phyloP scores from a whole-genome alignment of 2,329 filamentous ascomycete genomes.

The Cylindrodendrum hubeiense region DNA sequence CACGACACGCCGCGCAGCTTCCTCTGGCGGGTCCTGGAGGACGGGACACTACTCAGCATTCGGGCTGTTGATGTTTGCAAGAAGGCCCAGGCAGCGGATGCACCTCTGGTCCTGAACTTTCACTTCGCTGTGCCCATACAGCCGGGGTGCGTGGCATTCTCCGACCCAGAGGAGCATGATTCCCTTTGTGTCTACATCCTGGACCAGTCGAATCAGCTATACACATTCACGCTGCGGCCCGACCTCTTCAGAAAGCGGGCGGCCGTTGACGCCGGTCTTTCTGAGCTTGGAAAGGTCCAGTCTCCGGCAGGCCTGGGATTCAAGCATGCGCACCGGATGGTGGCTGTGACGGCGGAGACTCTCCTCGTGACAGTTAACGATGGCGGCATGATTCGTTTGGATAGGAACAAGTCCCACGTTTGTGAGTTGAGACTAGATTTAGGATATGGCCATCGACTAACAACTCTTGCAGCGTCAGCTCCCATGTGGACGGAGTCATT shows the following conservation, averaged over 20 bases:
- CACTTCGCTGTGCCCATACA: slow-evolving; percentile 81
- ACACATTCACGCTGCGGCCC: slow-evolving; percentile 84
- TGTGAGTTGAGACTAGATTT: slow-evolving; percentile 51
- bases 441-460: slow-evolving; percentile 14
- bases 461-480: slow-evolving; percentile 38
- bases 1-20: slow-evolving; percentile 85
- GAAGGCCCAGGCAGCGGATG: slow-evolving; percentile 73
- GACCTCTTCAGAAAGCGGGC: slow-evolving; percentile 82
- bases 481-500: slow-evolving; percentile 76
- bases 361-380: slow-evolving; percentile 86
- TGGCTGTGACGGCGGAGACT: slow-evolving; percentile 79
- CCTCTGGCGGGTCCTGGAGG: slow-evolving; percentile 89
- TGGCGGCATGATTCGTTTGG: slow-evolving; percentile 79
- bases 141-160: slow-evolving; percentile 83
- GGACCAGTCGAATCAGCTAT: slow-evolving; percentile 82
- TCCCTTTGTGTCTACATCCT: slow-evolving; percentile 83
- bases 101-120: slow-evolving; percentile 81
- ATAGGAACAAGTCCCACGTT: slow-evolving; percentile 65
- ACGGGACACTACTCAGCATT: slow-evolving; percentile 83
- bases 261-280: slow-evolving; percentile 79
- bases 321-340: slow-evolving; percentile 83
- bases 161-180: slow-evolving; percentile 84
- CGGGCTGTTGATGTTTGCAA: slow-evolving; percentile 85
- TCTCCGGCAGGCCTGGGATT: slow-evolving; percentile 80
- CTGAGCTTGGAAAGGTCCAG: slow-evolving; percentile 81